Evolutionary conservation across 768 basidiomycete species (phyloP), one percentile per base, ranked within the genome.

Genomic region (Russula compacta): DNA sequence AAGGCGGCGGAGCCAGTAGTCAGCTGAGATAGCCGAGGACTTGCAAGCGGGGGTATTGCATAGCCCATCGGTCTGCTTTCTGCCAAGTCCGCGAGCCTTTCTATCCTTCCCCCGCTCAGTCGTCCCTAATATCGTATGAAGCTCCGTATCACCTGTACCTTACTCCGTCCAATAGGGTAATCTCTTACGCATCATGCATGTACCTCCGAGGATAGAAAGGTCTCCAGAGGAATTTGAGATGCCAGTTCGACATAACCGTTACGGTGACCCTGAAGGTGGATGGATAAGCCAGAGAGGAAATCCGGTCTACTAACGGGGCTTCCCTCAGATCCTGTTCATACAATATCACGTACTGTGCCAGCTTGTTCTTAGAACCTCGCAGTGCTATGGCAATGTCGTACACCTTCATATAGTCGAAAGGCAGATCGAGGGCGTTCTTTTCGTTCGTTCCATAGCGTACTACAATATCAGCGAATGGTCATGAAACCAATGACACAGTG

Each of bases 401-500:
- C 47, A 71, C 21, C 24, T 24, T 24, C 14, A 39, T 10, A 39
- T 70, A 15, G 75, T 70, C 50, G 93, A 72, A 42, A 93, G 72
- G 32, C 84, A 80, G 19, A 79, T 72, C 2, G 92, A 92, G 6
- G 88, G 83, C 4, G 94, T 78, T 83, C 95, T 90, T 71, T 92
- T 93, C 48, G 73, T 73, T 82, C 82, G 69, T 88, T 80, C 92
- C 92, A 95, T 44, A 35, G 47, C 19, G 24, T 46, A 15, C 42
- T 10, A 24, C 42, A 72, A 64, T 64, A 88, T 87, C 92, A 66
- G 84, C 87, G 71, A 95, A 95, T 11, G 92, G 39, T 91, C 93
- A 95, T 95, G 69, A 89, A 95, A 72, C 94, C 92, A 60, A 94
- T 95, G 71, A 95, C 92, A 40, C 93, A 93, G 82, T 43, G 93